These are phyloP conservation scores for Phytophthora lateralis DNA, from an alignment of 352 stramenopile genomes.

Conservation along the genomic window DNA sequence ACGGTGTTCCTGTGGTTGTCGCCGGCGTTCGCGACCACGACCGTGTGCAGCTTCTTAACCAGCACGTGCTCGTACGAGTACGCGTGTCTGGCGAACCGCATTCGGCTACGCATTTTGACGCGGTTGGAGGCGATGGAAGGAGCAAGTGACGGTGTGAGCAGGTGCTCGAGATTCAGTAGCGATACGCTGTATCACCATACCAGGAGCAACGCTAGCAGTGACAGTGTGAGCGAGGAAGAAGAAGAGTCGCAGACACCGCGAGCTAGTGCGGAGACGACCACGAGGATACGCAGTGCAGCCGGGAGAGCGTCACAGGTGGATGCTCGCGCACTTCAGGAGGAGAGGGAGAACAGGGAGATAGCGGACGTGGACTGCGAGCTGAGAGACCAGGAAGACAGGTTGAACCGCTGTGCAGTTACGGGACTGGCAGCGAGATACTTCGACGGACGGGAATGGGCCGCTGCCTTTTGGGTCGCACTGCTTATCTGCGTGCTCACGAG, in stretches of 20 bases:
- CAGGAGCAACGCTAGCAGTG: conserved; percentile 30
- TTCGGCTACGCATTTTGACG: conserved; percentile 54
- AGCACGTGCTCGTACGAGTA: conserved; percentile 74
- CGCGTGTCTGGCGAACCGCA: conserved; percentile 67
- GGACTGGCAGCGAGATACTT: conserved; percentile 24
- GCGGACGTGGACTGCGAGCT: conserved; percentile 34
- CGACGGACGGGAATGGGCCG: conserved; percentile 39
- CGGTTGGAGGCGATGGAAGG: conserved; percentile 38
- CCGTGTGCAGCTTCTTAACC: conserved; percentile 60
- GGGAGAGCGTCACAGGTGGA: conserved; percentile 11
- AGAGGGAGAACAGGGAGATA: conserved; percentile 32
- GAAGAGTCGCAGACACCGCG: background rate
- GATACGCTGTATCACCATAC: conserved; percentile 40
- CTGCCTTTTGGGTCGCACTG: conserved; percentile 25
- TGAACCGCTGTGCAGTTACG: conserved; percentile 35
- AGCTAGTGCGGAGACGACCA: conserved; percentile 8
- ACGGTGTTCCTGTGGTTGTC: conserved; percentile 73
- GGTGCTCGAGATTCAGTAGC: conserved; percentile 31
- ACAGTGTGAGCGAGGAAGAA: conserved; percentile 5
- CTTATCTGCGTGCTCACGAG: conserved; percentile 22
- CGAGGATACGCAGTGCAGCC: conserved; percentile 20
- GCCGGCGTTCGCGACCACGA: conserved; percentile 63
- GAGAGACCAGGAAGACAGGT: conserved; percentile 25
- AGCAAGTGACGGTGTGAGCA: conserved; percentile 16
- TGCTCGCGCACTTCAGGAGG: conserved; percentile 12